A percentile compares a stretch with the other conserved stretches of the same genome.
These are phyloP conservation scores for Aspergillus eucalypticola DNA, from an alignment of 2,329 filamentous ascomycete species.

Conservation along the genomic window DNA sequence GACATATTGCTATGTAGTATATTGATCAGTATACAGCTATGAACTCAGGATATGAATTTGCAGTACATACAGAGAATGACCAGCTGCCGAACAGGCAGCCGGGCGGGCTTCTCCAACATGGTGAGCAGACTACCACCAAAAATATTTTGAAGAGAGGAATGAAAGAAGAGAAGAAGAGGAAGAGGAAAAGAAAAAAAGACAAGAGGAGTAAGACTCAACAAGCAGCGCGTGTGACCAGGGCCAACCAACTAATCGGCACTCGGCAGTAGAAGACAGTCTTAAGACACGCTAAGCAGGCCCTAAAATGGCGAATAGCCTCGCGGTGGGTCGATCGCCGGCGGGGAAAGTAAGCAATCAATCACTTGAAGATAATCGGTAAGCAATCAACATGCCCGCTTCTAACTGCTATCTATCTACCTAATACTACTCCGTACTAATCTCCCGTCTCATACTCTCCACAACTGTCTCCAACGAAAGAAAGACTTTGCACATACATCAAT, in stretches of 20 bases:
- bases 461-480: neutral
- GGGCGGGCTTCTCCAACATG: constrained; percentile 42
- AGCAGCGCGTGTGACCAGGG: neutral
- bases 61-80: constrained; percentile 67
- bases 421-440: neutral
- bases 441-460: neutral
- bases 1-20: constrained; percentile 66
- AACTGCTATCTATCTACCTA: neutral
- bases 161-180: constrained; percentile 1
- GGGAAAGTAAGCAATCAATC: neutral
- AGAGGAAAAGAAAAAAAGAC: neutral
- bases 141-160: constrained; percentile 10
- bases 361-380: too few relatives aligned
- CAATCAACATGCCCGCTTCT: neutral
- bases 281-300: neutral
- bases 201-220: constrained; percentile 1
- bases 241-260: neutral
- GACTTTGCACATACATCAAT: neutral
- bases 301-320: neutral
- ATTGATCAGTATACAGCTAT: constrained; percentile 12
- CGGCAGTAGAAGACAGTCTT: neutral
- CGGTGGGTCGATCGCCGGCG: neutral
- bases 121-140: constrained; percentile 1
- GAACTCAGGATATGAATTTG: neutral
- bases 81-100: constrained; percentile 75